Evolutionary conservation across 352 stramenopile genomes (phyloP), one percentile per base, ranked within the genome.

Genomic region (Phytopythium helicoides): DNA sequence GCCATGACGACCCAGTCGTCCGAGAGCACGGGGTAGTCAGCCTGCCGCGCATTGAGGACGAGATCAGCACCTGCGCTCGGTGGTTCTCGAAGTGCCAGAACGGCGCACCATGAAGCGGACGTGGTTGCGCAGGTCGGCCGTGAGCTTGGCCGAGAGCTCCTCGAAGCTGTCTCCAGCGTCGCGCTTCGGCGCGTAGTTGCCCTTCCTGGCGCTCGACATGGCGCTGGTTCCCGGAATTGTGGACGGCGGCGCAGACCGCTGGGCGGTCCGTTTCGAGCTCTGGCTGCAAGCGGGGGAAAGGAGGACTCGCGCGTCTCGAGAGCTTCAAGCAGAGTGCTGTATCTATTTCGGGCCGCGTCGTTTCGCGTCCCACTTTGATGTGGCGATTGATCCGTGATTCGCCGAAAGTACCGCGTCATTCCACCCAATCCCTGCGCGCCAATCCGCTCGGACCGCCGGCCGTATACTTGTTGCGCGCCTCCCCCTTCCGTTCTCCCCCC

Each of bases 1-100:
- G 89, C 86, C 89, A 97, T 97, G 47, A 80, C 58, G 44, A 81
- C 88, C 89, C 89, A 97, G 50, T 86, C 71, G 47, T 94, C 83
- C 23, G 84, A 93, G 25, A 97, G 73, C 49, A 97, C 75, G 5
- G 85, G 86, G 53, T 93, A 96, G 58, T 92, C 79, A 3, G 76
- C 80, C 80, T 90, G 37, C 22, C 25, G 5, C 11, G 8, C 19
- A n/a, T n/a, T n/a, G n/a, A n/a, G n/a, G n/a, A n/a, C n/a, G n/a
- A n/a, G n/a, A n/a, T n/a, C n/a, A n/a, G n/a, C n/a, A n/a, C n/a
- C n/a, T n/a, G n/a, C n/a, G n/a, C n/a, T n/a, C n/a, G n/a, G n/a
- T n/a, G n/a, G n/a, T n/a, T n/a, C n/a, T n/a, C n/a, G n/a, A n/a
- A n/a, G n/a, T n/a, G n/a, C n/a, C n/a, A n/a, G n/a, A n/a, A n/a